These are phyloP conservation scores for Kalaharituber pfeilii DNA, from an alignment of 2,329 filamentous ascomycete genomes.

Conservation along the genomic window DNA sequence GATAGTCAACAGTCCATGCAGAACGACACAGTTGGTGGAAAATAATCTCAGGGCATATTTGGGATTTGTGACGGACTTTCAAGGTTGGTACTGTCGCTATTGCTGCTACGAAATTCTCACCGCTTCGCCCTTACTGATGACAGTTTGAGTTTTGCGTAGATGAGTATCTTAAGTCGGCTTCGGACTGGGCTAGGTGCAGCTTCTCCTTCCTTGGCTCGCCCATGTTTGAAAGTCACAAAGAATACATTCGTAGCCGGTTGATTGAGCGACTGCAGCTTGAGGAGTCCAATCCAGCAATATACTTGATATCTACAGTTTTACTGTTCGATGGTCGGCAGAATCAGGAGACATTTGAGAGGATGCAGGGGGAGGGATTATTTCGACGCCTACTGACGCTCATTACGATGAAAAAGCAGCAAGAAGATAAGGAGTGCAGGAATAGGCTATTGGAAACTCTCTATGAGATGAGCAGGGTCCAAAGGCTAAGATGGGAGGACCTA, in stretches of 20 bases:
- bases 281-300: constrained; percentile 44
- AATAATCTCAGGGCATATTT: constrained; percentile 73
- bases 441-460: constrained; percentile 77
- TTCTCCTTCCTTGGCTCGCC: constrained; percentile 58
- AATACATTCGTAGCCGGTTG: constrained; percentile 84
- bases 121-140: neutral
- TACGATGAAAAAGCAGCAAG: constrained; percentile 34
- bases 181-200: constrained; percentile 64
- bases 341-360: constrained; percentile 63
- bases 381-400: constrained; percentile 68
- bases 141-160: too few relatives aligned
- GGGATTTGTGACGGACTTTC: constrained; percentile 52
- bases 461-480: constrained; percentile 89
- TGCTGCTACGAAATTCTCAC: neutral
- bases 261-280: constrained; percentile 75
- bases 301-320: constrained; percentile 66
- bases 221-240: constrained; percentile 55
- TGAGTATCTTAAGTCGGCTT: constrained; percentile 55
- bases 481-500: constrained; percentile 58
- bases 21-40: constrained; percentile 54
- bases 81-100: neutral
- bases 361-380: constrained; percentile 77
- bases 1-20: constrained; percentile 42
- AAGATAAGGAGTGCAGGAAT: constrained; percentile 57
- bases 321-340: constrained; percentile 69